Evolutionary conservation across 139 green algal species (phyloP).

Genomic region (Volvox reticuliferus): DNA sequence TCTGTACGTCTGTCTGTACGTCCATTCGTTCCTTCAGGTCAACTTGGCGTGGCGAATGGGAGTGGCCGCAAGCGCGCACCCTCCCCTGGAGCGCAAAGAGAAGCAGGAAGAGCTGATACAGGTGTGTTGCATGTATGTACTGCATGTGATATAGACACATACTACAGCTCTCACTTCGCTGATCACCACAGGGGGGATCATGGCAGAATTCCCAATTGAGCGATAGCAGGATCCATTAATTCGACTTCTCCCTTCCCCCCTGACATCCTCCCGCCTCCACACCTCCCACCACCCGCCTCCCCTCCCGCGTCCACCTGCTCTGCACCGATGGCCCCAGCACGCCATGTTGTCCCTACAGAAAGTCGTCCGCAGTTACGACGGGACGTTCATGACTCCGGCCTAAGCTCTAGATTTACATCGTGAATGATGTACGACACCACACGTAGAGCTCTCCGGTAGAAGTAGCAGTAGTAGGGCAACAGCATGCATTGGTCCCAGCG

Average conservation of each 20-base stretch:
- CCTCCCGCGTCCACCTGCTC: not conserved
- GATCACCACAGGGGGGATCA: not conserved
- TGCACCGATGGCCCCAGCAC: not conserved
- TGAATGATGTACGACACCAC: too few relatives aligned
- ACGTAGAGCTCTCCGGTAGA: too few relatives aligned
- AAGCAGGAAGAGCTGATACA: conserved; percentile 28
- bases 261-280: not conserved
- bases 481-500: too few relatives aligned
- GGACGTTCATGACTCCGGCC: not conserved
- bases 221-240: not conserved
- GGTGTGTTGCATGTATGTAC: too few relatives aligned
- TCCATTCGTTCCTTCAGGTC: not conserved
- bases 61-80: not conserved
- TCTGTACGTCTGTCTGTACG: not conserved
- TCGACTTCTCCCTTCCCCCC: not conserved
- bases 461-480: too few relatives aligned
- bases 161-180: not conserved
- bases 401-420: not conserved
- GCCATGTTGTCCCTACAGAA: conserved; percentile 8
- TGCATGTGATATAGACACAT: too few relatives aligned
- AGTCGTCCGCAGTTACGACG: conserved; percentile 36
- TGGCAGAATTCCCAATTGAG: not conserved
- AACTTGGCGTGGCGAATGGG: conserved; percentile 17
- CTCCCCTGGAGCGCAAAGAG: conserved; percentile 2
- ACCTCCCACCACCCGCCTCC: not conserved